phyloP scores from a whole-genome alignment of 1,139 yeast species.

The Scheffersomyces titani region DNA sequence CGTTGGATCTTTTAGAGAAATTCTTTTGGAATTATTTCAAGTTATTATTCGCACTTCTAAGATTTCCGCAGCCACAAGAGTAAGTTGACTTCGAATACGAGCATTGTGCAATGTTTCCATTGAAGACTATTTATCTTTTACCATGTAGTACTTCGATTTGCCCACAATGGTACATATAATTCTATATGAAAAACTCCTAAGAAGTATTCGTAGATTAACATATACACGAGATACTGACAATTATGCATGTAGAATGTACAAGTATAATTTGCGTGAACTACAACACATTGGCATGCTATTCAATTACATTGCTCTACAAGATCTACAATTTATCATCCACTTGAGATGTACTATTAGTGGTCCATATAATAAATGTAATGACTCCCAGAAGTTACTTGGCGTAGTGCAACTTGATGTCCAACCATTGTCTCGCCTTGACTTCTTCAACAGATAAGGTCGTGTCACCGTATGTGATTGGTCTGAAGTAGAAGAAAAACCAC shows the following conservation, averaged over 20 bases:
- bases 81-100: not conserved
- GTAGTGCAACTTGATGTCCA: slow-evolving; percentile 80
- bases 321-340: not conserved
- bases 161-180: no score
- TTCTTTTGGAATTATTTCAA: not conserved
- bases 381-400: slow-evolving; percentile 51
- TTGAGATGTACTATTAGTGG: not conserved
- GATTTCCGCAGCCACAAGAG: not conserved
- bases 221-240: no score
- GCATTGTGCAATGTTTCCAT: not conserved
- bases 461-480: slow-evolving; percentile 87
- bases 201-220: no score
- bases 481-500: slow-evolving; percentile 69
- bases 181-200: no score
- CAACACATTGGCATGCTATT: no score
- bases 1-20: not conserved
- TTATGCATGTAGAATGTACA: not conserved
- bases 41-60: not conserved
- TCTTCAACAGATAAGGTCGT: slow-evolving; percentile 62
- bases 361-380: not conserved
- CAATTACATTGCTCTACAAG: no score
- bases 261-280: no score
- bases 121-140: not conserved
- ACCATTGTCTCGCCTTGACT: slow-evolving; percentile 75
- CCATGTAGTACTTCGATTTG: not conserved